Evolutionary conservation across 345 rosid genomes (phyloP).

Genomic region (Cardamine occulta): DNA sequence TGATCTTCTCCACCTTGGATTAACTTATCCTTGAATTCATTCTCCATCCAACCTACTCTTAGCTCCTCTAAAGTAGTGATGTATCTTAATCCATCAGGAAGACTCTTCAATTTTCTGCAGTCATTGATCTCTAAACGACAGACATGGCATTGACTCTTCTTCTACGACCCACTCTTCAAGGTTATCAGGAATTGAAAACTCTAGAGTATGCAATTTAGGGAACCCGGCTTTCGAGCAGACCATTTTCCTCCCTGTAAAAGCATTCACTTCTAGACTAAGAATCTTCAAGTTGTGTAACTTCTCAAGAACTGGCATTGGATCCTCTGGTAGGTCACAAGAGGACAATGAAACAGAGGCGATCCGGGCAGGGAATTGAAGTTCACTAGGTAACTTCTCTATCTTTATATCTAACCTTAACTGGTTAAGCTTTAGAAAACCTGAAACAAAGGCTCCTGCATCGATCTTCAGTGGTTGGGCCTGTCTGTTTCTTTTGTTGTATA

Average conservation of each 20-base stretch:
- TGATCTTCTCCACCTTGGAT: conserved; percentile 31
- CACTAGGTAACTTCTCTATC: conserved; percentile 33
- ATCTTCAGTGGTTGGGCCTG: conserved; percentile 1
- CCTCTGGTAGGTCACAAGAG: conserved; percentile 43
- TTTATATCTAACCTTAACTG: conserved; percentile 43
- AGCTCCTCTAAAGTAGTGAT: not conserved
- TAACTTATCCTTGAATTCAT: conserved; percentile 32
- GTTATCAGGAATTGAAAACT: not conserved
- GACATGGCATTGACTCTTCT: conserved; percentile 25
- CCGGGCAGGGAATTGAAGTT: conserved; percentile 42
- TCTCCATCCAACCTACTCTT: conserved; percentile 30
- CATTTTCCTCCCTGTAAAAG: conserved; percentile 46
- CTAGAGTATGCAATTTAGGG: conserved; percentile 22
- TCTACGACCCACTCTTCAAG: conserved; percentile 39
- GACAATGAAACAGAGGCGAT: conserved; percentile 47
- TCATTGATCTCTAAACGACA: conserved; percentile 25
- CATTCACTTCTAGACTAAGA: conserved; percentile 38
- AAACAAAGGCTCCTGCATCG: conserved; percentile 33
- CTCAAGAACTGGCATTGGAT: conserved; percentile 54
- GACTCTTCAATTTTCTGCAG: conserved; percentile 30
- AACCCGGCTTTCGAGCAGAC: conserved; percentile 35
- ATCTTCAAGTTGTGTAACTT: conserved; percentile 46
- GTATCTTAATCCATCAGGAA: conserved; percentile 30
- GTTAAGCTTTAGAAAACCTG: conserved; percentile 26
- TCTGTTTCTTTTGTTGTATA: conserved; percentile 11